Percentiles rank a stretch among this genome's conserved stretches.
These are phyloP conservation scores for Aspergillus kassunensis DNA, from an alignment of 495 filamentous ascomycete species.

Conservation along the genomic window DNA sequence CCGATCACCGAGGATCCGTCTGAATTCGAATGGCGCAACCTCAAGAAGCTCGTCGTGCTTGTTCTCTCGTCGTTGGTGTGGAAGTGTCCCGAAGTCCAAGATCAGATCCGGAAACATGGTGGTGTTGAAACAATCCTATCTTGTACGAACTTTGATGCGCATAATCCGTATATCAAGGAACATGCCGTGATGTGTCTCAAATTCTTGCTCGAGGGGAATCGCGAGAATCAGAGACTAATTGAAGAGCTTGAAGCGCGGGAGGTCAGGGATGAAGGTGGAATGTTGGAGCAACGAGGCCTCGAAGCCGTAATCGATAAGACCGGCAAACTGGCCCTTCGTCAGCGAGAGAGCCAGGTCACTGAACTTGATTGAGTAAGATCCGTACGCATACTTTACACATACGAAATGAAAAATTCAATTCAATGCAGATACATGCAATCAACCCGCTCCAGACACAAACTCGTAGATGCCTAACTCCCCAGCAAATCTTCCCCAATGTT, in stretches of 20 bases:
- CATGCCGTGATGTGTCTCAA: constrained; percentile 88
- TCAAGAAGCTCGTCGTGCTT: constrained; percentile 87
- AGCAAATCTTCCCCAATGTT: no score
- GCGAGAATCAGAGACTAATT: constrained; percentile 72
- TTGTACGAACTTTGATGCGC: constrained; percentile 80
- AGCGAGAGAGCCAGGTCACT: constrained; percentile 16
- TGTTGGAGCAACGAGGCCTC: constrained; percentile 49
- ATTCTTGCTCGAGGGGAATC: constrained; percentile 80
- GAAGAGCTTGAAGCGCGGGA: constrained; percentile 57
- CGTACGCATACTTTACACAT: background rate
- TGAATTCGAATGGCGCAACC: constrained; percentile 88
- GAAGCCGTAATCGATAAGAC: constrained; percentile 52
- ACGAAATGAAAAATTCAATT: background rate
- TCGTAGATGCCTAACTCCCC: no score
- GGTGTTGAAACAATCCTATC: constrained; percentile 81
- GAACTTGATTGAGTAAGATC: background rate
- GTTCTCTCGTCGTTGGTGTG: constrained; percentile 80
- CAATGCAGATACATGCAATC: no score
- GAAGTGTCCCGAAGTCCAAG: constrained; percentile 75
- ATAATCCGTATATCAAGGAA: constrained; percentile 87
- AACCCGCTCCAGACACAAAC: no score
- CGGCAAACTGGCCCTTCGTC: constrained; percentile 44
- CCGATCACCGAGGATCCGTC: constrained; percentile 75
- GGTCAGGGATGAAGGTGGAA: constrained; percentile 44
- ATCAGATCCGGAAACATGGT: constrained; percentile 75